Evolutionary conservation across 371 early-diverging fungal genomes (phyloP).

Genomic region (Entomophthora muscae): DNA sequence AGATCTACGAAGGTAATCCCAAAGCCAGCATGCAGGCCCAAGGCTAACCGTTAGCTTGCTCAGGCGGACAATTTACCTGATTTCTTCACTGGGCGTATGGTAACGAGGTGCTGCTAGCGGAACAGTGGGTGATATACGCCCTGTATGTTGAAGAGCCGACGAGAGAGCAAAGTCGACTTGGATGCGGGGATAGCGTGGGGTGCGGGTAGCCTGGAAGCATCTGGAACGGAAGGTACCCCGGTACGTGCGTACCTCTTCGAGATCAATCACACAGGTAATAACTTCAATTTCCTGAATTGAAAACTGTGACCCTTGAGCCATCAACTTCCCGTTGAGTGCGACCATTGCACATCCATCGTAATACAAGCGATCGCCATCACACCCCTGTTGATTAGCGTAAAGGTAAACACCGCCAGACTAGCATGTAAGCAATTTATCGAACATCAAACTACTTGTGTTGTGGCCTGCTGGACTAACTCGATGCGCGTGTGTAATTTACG

Average conservation of each 20-base stretch:
- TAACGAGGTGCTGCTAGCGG: slow-evolving; percentile 18
- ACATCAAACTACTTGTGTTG: slow-evolving; percentile 42
- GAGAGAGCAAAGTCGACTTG: slow-evolving; percentile 33
- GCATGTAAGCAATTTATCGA: not conserved
- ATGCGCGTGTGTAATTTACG: slow-evolving; percentile 71
- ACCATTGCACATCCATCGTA: slow-evolving; percentile 92
- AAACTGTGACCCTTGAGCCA: slow-evolving; percentile 88
- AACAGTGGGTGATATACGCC: slow-evolving; percentile 9
- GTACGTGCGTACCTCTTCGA: slow-evolving; percentile 73
- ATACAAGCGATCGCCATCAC: slow-evolving; percentile 96
- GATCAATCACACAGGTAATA: slow-evolving; percentile 73
- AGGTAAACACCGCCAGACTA: slow-evolving; percentile 82
- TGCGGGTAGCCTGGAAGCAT: slow-evolving; percentile 53
- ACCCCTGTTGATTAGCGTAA: slow-evolving; percentile 93
- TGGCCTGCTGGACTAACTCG: slow-evolving; percentile 76
- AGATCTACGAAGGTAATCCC: slow-evolving; percentile 94
- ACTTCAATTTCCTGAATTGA: slow-evolving; percentile 91
- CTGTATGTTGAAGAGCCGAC: slow-evolving; percentile 10
- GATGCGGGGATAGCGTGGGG: slow-evolving; percentile 39
- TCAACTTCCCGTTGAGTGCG: slow-evolving; percentile 70
- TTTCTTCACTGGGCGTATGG: slow-evolving; percentile 59
- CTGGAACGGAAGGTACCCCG: slow-evolving; percentile 54
- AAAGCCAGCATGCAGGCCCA: slow-evolving; percentile 97
- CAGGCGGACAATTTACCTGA: slow-evolving; percentile 22
- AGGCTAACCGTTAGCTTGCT: slow-evolving; percentile 19